phyloP scores from a whole-genome alignment of 768 basidiomycete genomes.

The Suillus luteus region DNA sequence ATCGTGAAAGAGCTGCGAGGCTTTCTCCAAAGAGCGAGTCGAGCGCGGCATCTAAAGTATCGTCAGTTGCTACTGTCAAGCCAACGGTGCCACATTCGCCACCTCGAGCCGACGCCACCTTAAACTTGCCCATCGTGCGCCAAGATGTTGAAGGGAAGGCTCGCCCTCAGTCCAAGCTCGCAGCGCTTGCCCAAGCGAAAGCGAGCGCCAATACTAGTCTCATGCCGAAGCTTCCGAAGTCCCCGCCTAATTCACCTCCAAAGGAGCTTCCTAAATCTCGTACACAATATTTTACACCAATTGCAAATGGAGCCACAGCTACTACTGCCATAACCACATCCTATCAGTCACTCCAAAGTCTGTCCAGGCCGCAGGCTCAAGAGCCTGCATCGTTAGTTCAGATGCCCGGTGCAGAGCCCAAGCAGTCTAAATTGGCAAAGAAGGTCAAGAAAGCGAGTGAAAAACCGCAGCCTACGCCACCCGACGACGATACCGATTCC shows the following conservation, averaged over 20 bases:
- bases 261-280: slow-evolving; percentile 45
- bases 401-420: slow-evolving; percentile 39
- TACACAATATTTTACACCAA: slow-evolving; percentile 76
- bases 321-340: slow-evolving; percentile 85
- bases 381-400: slow-evolving; percentile 26
- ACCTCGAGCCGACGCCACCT: slow-evolving; percentile 24
- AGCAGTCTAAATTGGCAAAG: slow-evolving; percentile 73
- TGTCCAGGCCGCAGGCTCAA: slow-evolving; percentile 41
- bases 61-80: slow-evolving; percentile 26
- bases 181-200: slow-evolving; percentile 69
- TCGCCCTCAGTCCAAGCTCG: slow-evolving; percentile 69
- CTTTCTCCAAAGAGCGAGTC: slow-evolving; percentile 16
- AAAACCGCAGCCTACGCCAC: slow-evolving; percentile 38
- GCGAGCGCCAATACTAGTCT: slow-evolving; percentile 19
- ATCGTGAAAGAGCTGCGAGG: slow-evolving; percentile 27
- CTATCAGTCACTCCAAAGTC: slow-evolving; percentile 69
- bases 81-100: slow-evolving; percentile 23
- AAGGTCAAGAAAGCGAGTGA: slow-evolving; percentile 66
- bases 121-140: slow-evolving; percentile 16
- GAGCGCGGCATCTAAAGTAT: slow-evolving; percentile 19
- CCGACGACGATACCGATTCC: slow-evolving; percentile 40
- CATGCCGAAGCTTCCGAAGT: slow-evolving; percentile 29
- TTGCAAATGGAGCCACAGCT: slow-evolving; percentile 80
- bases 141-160: slow-evolving; percentile 24
- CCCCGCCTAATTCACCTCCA: slow-evolving; percentile 26